phyloP scores from a whole-genome alignment of 192 early-diverging fungal genomes.

The Linnemannia schmuckeri region DNA sequence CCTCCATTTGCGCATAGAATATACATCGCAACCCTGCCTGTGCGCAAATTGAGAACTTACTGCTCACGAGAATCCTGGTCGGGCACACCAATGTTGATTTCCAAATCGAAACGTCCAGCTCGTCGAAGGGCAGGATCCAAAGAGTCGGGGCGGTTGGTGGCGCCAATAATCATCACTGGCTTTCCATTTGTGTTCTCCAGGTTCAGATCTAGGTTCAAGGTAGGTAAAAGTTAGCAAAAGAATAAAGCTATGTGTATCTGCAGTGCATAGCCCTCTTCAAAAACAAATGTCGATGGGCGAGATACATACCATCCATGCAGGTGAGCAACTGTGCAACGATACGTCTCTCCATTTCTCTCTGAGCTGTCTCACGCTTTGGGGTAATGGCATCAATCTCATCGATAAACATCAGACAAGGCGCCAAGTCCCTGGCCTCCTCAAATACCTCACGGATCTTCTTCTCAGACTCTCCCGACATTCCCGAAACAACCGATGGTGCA shows the following conservation, averaged over 20 bases:
- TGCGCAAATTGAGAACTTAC: constrained; percentile 58
- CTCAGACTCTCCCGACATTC: constrained; percentile 99
- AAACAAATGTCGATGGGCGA: background rate
- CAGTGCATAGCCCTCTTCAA: background rate
- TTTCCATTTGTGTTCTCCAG: constrained; percentile 90
- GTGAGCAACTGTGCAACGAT: constrained; percentile 98
- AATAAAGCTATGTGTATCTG: too few species aligned
- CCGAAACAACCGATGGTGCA: constrained; percentile 94
- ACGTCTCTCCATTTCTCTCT: constrained; percentile 95
- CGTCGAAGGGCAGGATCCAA: constrained; percentile 96
- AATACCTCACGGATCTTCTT: constrained; percentile 98
- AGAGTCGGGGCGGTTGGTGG: constrained; percentile 98
- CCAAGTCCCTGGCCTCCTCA: constrained; percentile 91
- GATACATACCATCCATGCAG: constrained; percentile 85
- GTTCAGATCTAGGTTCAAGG: constrained; percentile 73
- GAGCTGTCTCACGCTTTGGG: constrained; percentile 89
- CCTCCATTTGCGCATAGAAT: background rate
- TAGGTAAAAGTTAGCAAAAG: background rate
- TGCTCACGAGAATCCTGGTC: constrained; percentile 89
- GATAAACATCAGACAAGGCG: constrained; percentile 95
- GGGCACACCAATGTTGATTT: constrained; percentile 97
- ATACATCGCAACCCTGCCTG: too few species aligned
- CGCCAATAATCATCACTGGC: constrained; percentile 98
- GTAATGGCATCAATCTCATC: constrained; percentile 99
- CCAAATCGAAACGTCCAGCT: constrained; percentile 96